Conservation (phyloP, 331 rosid species). For the Erythrophleum ivorense region DNA sequence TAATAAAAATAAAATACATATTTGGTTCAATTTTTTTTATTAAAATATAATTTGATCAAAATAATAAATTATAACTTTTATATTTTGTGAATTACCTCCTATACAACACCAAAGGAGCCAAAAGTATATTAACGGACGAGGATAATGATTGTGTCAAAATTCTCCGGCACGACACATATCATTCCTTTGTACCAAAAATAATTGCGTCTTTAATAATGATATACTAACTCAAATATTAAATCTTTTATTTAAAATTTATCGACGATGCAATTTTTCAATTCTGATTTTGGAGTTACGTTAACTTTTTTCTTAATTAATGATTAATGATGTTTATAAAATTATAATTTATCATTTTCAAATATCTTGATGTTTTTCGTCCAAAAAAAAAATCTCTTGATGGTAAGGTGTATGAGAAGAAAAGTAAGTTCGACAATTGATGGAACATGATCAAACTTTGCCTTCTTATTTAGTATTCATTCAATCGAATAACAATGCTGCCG, state of each 20-base stretch:
- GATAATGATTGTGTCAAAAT: conserved; percentile 3
- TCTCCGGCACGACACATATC: not conserved
- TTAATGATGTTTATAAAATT: not conserved
- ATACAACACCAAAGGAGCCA: too few species aligned
- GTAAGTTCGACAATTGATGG: not conserved
- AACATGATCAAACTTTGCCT: not conserved
- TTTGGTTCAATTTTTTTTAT: too few species aligned
- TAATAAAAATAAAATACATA: too few species aligned
- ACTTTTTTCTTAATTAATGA: too few species aligned
- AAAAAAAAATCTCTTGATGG: not conserved
- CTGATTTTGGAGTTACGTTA: not conserved
- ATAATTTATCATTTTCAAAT: not conserved
- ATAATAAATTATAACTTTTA: too few species aligned
- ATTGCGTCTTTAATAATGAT: not conserved
- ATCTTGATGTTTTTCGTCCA: too few species aligned
- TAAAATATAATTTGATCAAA: too few species aligned
- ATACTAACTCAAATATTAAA: not conserved
- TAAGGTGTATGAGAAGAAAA: not conserved
- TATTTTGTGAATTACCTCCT: too few species aligned
- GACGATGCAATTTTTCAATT: not conserved
- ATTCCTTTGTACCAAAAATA: too few species aligned
- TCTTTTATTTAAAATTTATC: not conserved
- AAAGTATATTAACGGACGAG: not conserved
- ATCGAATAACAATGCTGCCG: too few species aligned
- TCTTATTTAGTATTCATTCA: not conserved